Evolutionary conservation across 768 basidiomycete genomes (phyloP).

Genomic region (Russula emetica): DNA sequence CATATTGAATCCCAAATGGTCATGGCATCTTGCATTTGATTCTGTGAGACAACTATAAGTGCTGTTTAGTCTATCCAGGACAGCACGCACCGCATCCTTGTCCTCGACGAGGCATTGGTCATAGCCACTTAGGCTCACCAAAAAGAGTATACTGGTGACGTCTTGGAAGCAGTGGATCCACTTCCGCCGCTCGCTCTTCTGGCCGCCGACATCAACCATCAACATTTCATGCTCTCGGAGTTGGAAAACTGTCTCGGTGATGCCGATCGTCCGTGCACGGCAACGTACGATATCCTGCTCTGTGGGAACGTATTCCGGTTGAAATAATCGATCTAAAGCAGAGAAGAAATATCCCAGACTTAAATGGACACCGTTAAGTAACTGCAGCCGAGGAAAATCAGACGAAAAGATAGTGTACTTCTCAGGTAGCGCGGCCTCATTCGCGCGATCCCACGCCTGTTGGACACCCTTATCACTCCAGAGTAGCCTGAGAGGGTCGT

Average conservation of each 20-base stretch:
- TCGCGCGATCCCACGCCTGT: conserved; percentile 73
- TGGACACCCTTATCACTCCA: conserved; percentile 78
- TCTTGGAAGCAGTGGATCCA: conserved; percentile 97
- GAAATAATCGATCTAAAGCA: conserved; percentile 75
- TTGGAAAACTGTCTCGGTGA: conserved; percentile 81
- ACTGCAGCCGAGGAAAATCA: conserved; percentile 14
- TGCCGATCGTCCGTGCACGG: conserved; percentile 85
- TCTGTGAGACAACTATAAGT: conserved; percentile 43
- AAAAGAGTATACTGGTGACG: conserved; percentile 87
- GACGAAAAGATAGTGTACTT: conserved; percentile 50
- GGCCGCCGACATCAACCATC: conserved; percentile 92
- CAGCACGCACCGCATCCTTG: conserved; percentile 68
- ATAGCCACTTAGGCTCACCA: conserved; percentile 89
- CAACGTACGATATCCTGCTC: conserved; percentile 88
- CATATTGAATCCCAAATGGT: conserved; percentile 99
- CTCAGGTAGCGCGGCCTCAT: conserved; percentile 89
- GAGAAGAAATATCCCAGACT: conserved; percentile 76
- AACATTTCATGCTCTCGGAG: conserved; percentile 79
- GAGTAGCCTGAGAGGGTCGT: conserved; percentile 60
- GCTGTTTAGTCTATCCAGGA: conserved; percentile 1
- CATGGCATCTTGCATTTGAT: conserved; percentile 99
- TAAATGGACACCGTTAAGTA: conserved; percentile 6
- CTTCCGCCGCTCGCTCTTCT: conserved; percentile 89
- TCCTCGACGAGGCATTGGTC: conserved; percentile 94
- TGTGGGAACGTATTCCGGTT: conserved; percentile 62